These are phyloP conservation scores for Collybia mongolica DNA, from an alignment of 768 basidiomycete genomes.

Conservation along the genomic window DNA sequence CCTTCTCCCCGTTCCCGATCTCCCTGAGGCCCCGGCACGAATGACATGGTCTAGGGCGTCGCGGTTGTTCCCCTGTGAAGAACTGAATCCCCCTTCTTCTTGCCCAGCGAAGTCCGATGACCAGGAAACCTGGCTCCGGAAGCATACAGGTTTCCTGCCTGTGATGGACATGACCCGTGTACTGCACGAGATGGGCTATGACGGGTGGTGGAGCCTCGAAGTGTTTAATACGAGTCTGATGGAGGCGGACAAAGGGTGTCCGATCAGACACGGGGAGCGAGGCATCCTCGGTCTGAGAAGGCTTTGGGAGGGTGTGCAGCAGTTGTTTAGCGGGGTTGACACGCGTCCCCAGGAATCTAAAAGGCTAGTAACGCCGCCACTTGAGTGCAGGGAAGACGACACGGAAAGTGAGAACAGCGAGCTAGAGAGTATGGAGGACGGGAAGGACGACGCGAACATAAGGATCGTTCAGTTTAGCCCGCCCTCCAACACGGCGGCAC, in stretches of 20 bases:
- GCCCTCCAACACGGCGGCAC: no score
- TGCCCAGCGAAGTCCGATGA: not conserved
- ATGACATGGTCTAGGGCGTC: slow-evolving; percentile 36
- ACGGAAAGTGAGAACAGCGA: no score
- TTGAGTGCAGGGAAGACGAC: no score
- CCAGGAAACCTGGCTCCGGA: slow-evolving; percentile 3
- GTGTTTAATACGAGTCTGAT: slow-evolving; percentile 34
- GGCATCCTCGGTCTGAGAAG: slow-evolving; percentile 21
- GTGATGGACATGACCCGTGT: slow-evolving; percentile 29
- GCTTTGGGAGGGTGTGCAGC: slow-evolving; percentile 12
- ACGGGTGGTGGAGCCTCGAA: slow-evolving; percentile 35
- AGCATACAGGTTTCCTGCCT: slow-evolving; percentile 30
- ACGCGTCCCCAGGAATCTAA: not conserved
- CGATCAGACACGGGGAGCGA: slow-evolving; percentile 22
- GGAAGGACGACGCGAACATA: no score
- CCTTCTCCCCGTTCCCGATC: slow-evolving; percentile 11
- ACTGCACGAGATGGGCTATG: slow-evolving; percentile 29
- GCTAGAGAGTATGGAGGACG: no score
- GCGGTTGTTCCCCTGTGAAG: slow-evolving; percentile 38
- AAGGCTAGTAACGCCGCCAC: no score
- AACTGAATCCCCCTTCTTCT: not conserved
- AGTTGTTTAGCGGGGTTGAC: not conserved
- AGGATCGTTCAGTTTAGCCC: no score
- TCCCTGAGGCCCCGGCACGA: slow-evolving; percentile 22
- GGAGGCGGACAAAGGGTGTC: slow-evolving; percentile 17